These are phyloP conservation scores for Phytophthora cactorum DNA, from an alignment of 352 stramenopile genomes.

Conservation along the genomic window DNA sequence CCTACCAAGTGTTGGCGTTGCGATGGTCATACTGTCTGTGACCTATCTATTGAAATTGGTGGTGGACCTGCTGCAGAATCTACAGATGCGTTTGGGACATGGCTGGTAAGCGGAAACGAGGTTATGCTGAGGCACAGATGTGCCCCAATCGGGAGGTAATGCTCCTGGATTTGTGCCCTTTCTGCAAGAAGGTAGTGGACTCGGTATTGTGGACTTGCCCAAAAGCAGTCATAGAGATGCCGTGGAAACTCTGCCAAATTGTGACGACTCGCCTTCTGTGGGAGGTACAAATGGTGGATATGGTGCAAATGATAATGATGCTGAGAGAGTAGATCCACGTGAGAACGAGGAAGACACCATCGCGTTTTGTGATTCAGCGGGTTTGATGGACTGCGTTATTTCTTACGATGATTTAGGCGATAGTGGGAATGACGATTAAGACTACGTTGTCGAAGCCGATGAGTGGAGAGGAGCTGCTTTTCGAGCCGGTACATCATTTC, in stretches of 20 bases:
- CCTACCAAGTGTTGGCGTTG: background rate
- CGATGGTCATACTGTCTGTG: background rate
- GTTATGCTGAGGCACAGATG: background rate
- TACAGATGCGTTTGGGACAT: background rate
- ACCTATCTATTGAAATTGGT: background rate
- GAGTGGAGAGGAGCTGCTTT: background rate
- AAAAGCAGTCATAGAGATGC: background rate
- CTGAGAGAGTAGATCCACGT: background rate
- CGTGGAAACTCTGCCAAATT: background rate
- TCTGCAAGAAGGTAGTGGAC: background rate
- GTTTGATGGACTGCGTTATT: background rate
- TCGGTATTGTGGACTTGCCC: background rate
- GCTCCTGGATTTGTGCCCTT: background rate
- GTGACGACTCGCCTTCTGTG: background rate
- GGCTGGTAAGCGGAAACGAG: background rate
- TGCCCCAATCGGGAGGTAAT: background rate
- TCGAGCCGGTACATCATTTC: slow-evolving; percentile 4
- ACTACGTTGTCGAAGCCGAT: slow-evolving; percentile 1
- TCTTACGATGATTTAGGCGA: background rate
- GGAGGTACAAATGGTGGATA: background rate
- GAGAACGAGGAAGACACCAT: background rate
- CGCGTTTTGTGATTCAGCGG: background rate
- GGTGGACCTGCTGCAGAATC: background rate
- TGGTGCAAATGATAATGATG: background rate
- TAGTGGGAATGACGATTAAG: background rate